These are phyloP conservation scores for Tuber borchii DNA, from an alignment of 495 filamentous ascomycete species.

Conservation along the genomic window DNA sequence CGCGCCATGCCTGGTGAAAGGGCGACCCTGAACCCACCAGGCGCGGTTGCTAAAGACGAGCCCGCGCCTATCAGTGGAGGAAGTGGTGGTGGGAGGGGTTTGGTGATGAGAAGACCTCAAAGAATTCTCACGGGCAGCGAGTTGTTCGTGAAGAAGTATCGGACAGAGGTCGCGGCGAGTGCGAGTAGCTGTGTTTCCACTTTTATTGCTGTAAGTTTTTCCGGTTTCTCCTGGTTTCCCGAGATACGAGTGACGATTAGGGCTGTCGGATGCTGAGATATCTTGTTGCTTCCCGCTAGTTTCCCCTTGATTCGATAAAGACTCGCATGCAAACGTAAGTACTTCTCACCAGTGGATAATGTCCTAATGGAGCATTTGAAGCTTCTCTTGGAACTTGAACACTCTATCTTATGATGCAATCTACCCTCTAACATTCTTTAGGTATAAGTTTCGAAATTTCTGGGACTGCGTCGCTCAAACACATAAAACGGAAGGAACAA, in stretches of 20 bases:
- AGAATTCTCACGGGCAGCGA: conserved; percentile 38
- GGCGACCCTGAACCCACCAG: conserved; percentile 1
- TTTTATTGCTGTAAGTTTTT: conserved; percentile 54
- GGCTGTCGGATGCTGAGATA: conserved; percentile 3
- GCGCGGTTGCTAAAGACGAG: conserved; percentile 17
- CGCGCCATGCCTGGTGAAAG: conserved; percentile 5
- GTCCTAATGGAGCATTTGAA: neutral
- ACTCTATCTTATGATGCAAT: conserved; percentile 12
- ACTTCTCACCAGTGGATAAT: conserved; percentile 10
- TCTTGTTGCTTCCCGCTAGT: conserved; percentile 45
- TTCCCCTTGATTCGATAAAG: conserved; percentile 78
- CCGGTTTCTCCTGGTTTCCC: neutral
- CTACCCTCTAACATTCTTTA: conserved; percentile 35
- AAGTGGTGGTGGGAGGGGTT: conserved; percentile 5
- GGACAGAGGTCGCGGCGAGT: conserved; percentile 72
- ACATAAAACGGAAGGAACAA: conserved; percentile 62
- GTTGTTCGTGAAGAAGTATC: conserved; percentile 63
- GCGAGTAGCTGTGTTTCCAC: conserved; percentile 67
- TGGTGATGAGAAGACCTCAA: conserved; percentile 15
- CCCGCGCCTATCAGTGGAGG: conserved; percentile 5
- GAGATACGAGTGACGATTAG: neutral
- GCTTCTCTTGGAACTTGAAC: neutral
- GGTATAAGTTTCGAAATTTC: conserved; percentile 64
- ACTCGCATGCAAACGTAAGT: conserved; percentile 70
- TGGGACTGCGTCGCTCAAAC: conserved; percentile 64